Evolutionary conservation across 352 stramenopile genomes (phyloP).

Genomic region (Pseudoperonospora humuli): DNA sequence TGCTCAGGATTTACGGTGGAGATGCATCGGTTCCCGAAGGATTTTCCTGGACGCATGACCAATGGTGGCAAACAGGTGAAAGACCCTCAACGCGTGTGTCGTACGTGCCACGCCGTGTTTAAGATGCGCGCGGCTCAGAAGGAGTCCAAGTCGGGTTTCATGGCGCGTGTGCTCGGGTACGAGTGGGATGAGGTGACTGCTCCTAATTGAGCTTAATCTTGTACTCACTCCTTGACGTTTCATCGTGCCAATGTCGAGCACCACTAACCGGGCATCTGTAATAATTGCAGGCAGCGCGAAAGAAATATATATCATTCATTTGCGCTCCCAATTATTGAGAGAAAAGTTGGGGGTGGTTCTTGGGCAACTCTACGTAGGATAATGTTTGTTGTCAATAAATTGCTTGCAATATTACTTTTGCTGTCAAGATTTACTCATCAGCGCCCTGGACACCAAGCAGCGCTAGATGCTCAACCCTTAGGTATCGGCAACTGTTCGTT

Average conservation of each 20-base stretch:
- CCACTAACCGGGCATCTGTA: conserved; percentile 13
- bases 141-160: conserved; percentile 79
- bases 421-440: too few species aligned
- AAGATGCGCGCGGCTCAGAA: conserved; percentile 78
- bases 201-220: conserved; percentile 22
- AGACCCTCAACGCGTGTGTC: conserved; percentile 75
- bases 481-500: too few species aligned
- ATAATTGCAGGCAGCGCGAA: conserved; percentile 29
- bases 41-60: conserved; percentile 66
- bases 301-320: conserved; percentile 22
- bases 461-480: too few species aligned
- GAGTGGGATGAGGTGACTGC: conserved; percentile 79
- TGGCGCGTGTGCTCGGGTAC: conserved; percentile 73
- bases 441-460: too few species aligned
- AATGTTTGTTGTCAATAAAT: too few species aligned
- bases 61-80: conserved; percentile 60
- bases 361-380: too few species aligned
- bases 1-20: conserved; percentile 76
- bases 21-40: conserved; percentile 76
- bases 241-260: conserved; percentile 4
- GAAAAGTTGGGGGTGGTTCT: too few species aligned
- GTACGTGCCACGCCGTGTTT: conserved; percentile 79
- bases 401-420: too few species aligned
- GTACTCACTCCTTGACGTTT: conserved; percentile 16
- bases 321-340: too few species aligned